Base-by-base conservation (phyloP, 2,329 filamentous ascomycete genomes). In the Aspergillus fumigatus region DNA sequence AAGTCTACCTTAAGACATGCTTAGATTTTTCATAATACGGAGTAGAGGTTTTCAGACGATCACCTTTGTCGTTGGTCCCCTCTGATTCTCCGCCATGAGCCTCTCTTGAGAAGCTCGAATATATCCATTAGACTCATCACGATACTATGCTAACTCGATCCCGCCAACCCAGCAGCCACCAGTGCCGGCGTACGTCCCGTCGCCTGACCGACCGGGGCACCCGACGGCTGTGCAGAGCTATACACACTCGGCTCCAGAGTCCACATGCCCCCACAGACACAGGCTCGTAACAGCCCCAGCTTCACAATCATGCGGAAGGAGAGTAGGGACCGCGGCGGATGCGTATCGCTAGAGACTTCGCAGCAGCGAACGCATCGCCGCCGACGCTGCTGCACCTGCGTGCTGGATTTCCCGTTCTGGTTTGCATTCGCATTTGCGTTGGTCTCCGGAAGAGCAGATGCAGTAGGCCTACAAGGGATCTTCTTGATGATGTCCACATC, bases 331-430 rank as follows among this genome's bases (percentile, higher is more conserved):
- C 73, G 70, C 0, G 71, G 71, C 17, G 74, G 63, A n/a, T 67
- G 67, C 25, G 82, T 73, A 59, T 88, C 85, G 64, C 87, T 85
- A 78, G 88, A 88, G n/a, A 88, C 78, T 50, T 82, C 78, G 48
- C 83, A 80, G 68, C 87, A 89, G 41, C 87, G 77, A 21, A 82
- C 82, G 65, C 82, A 86, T 43, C 78, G 74, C 53, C 81, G 74
- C 72, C 77, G 38, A 19, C 53, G 59, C 23, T 63, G 47, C 3
- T 56, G 50, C 3, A 54, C 53, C 25, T 53, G 55, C 9, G 11
- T 52, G 25, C 55, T 53, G 41, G 45, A 45, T 41, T 57, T 60
- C 4, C 45, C 48, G 35, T 10, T 29, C 10, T 56, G 53, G 41
- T 50, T 23, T 14, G 23, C 53, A 40, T 53, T 54, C 21, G 40